A percentile compares a stretch with the other conserved stretches of the same genome.
Evolutionary conservation across 441 rosid genomes (phyloP).

Genomic region (Adansonia grandidieri): DNA sequence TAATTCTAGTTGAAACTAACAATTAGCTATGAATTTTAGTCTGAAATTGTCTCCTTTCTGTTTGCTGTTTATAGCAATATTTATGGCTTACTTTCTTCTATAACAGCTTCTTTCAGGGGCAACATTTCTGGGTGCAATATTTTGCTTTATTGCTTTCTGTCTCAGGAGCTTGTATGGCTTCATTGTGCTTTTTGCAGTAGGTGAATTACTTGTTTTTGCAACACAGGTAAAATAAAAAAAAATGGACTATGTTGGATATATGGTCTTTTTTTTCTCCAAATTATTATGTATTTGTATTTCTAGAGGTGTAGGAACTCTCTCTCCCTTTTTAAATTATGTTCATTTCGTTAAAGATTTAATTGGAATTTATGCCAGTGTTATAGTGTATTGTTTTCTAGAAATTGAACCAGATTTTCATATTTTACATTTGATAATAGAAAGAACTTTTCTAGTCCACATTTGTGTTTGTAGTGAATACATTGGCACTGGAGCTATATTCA

Average conservation of each 20-base stretch:
- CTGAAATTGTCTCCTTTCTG: not conserved
- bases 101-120: conserved; percentile 64
- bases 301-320: not conserved
- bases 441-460: not conserved
- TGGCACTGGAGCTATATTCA: not conserved
- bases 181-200: conserved; percentile 58
- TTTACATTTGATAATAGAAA: not conserved
- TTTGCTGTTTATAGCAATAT: not conserved
- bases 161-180: conserved; percentile 59
- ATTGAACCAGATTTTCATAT: not conserved
- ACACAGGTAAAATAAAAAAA: conserved; percentile 53
- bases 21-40: not conserved
- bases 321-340: not conserved
- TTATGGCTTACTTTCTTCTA: conserved; percentile 19
- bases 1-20: not conserved
- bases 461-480: not conserved
- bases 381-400: not conserved
- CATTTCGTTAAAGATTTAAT: not conserved
- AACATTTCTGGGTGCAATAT: conserved; percentile 59
- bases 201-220: conserved; percentile 74
- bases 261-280: conserved; percentile 15
- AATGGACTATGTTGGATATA: conserved; percentile 10
- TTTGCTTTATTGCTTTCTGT: conserved; percentile 66
- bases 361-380: conserved; percentile 8
- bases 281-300: conserved; percentile 1